Base-by-base conservation (phyloP, 306 rosid genomes). In the Nissolia schottii region DNA sequence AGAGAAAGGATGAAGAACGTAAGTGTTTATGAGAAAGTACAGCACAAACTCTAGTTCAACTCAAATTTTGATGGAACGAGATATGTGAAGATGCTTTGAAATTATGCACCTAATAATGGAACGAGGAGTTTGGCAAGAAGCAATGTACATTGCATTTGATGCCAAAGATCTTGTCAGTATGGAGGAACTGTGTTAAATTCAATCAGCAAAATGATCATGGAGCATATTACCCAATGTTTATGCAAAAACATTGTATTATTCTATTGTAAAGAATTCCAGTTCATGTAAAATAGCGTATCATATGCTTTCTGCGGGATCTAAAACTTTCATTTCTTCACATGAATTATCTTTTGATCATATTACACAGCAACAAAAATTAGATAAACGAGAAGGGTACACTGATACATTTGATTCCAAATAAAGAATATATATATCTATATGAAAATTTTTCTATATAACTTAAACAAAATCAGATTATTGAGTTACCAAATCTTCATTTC, bases 381-480 rank as follows among this genome's bases (percentile, higher is more conserved):
- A 70, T 3, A 79, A 53, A 37, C 56, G 14, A 25, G 67, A 64
- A 15, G 40, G 45, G 70, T 74, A 66, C 59, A n/a, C 69, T 29
- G 48, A 53, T 77, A 73, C 96, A 92, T 7, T 82, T 77, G 74
- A 79, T 35, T 71, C 61, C 85, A 65, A 54, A 40, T 76, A 87
- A 89, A 84, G 89, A 88, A 92, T 85, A 79, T 63, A 92, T 85
- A 79, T 63, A 86, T 71, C 78, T 85, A 80, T 83, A 74, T 54
- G 77, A 49, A 81, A 71, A 55, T 27, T 63, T n/a, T 80, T 82
- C 86, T 85, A 82, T 83, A 75, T 84, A 73, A 60, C 80, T 85
- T 63, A 76, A n/a, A 81, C 81, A 74, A 77, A 85, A 85, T 82
- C 87, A 85, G 67, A 82, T 89, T 90, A 88, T 90, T 88, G 71